A percentile compares a stretch with the other conserved stretches of the same genome.
These are phyloP conservation scores for Penicillium alfredii DNA, from an alignment of 495 filamentous ascomycete genomes.

Conservation along the genomic window DNA sequence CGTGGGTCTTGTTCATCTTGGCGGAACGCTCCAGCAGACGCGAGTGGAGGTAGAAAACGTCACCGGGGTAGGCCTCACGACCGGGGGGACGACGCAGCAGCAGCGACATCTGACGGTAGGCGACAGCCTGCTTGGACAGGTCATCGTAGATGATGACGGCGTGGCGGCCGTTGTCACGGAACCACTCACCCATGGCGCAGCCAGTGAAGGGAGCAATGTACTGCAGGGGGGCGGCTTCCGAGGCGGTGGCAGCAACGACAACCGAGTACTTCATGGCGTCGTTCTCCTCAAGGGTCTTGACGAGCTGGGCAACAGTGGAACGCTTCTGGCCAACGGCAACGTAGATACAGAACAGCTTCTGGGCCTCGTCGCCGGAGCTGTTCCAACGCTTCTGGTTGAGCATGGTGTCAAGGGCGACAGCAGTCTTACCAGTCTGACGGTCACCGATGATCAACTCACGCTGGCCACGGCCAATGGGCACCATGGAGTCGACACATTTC, in stretches of 20 bases:
- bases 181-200: conserved; percentile 75
- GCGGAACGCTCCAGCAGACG: conserved; percentile 98
- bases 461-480: conserved; percentile 98
- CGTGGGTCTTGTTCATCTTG: conserved; percentile 97
- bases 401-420: conserved; percentile 95
- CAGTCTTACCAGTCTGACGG: conserved; percentile 99
- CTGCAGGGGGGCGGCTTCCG: conserved; percentile 89
- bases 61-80: conserved; percentile 99
- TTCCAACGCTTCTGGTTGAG: conserved; percentile 99
- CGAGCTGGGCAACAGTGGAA: conserved; percentile 97
- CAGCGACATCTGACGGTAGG: conserved; percentile 99
- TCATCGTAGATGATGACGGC: conserved; percentile 93
- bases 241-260: conserved; percentile 93
- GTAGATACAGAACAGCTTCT: conserved; percentile 99
- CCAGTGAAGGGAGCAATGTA: conserved; percentile 95
- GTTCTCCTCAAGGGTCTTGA: conserved; percentile 99
- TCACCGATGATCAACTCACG: conserved; percentile 99
- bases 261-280: conserved; percentile 99
- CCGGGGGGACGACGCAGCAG: conserved; percentile 97
- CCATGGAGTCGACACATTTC: conserved; percentile 99
- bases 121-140: conserved; percentile 97
- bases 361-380: conserved; percentile 73
- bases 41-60: conserved; percentile 99
- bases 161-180: conserved; percentile 90
- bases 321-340: conserved; percentile 99